Conservation (phyloP, 352 stramenopile species). For the Phytophthora pluvialis region DNA sequence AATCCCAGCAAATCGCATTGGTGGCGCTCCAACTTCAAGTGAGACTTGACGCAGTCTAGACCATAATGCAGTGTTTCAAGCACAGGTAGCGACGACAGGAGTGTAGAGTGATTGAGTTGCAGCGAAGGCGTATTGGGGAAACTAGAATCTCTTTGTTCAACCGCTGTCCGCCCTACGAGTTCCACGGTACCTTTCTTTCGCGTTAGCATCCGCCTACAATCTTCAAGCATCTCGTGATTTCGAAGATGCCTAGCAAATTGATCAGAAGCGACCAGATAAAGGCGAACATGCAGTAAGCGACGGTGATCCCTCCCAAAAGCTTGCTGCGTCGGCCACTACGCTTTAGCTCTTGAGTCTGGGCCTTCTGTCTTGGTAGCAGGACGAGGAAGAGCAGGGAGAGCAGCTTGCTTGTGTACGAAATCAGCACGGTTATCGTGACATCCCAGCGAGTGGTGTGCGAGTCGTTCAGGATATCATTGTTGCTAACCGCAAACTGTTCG, state of each 20-base stretch:
- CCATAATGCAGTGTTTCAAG: too few relatives aligned
- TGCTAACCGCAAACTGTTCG: slow-evolving; percentile 40
- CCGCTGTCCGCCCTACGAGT: too few relatives aligned
- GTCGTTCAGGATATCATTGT: slow-evolving; percentile 46
- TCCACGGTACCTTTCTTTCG: not conserved
- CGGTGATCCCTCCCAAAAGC: slow-evolving; percentile 33
- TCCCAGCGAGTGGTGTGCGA: slow-evolving; percentile 34
- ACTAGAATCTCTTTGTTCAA: too few relatives aligned
- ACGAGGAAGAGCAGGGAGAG: slow-evolving; percentile 44
- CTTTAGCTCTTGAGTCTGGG: slow-evolving; percentile 37
- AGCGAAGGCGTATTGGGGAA: not conserved
- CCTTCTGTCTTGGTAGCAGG: slow-evolving; percentile 47
- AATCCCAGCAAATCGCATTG: not conserved
- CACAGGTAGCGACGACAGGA: too few relatives aligned
- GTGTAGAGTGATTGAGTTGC: too few relatives aligned
- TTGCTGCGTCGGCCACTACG: slow-evolving; percentile 27
- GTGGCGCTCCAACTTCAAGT: too few relatives aligned
- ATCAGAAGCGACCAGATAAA: slow-evolving; percentile 47
- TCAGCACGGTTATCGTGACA: slow-evolving; percentile 44
- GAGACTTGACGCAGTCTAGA: too few relatives aligned
- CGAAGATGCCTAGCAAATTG: slow-evolving; percentile 47
- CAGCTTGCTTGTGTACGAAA: slow-evolving; percentile 47
- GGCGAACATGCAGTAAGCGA: slow-evolving; percentile 43
- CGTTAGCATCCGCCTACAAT: slow-evolving; percentile 46
- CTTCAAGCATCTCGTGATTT: slow-evolving; percentile 42